Percentiles rank a stretch among this genome's conserved stretches.
Conservation (phyloP, 768 basidiomycete species). For the Lactarius trivialis region DNA sequence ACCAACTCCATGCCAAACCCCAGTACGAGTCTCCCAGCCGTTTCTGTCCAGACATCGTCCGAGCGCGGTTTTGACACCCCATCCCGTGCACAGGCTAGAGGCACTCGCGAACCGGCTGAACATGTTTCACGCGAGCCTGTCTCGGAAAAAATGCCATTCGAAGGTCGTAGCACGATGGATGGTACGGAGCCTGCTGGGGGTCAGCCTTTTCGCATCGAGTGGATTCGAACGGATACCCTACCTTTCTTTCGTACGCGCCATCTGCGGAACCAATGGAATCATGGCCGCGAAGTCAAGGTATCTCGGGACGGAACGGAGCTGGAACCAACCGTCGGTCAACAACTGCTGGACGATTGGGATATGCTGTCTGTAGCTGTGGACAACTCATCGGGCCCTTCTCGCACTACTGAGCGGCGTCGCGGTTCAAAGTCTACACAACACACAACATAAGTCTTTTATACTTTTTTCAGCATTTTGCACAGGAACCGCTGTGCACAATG, state of each 20-base stretch:
- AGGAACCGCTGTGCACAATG: not conserved
- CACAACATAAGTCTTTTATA: not conserved
- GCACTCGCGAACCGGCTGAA: not conserved
- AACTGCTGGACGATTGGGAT: constrained; percentile 65
- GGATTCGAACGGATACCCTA: constrained; percentile 65
- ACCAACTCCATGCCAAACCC: constrained; percentile 26
- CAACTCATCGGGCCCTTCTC: constrained; percentile 16
- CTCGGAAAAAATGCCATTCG: constrained; percentile 22
- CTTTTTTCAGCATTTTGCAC: constrained; percentile 7
- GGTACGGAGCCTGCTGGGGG: constrained; percentile 48
- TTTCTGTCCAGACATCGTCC: constrained; percentile 11
- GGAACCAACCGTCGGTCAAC: constrained; percentile 68
- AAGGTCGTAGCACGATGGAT: constrained; percentile 26
- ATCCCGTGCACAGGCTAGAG: constrained; percentile 27
- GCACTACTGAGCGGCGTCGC: not conserved
- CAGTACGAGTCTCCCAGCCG: constrained; percentile 27
- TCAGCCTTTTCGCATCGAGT: constrained; percentile 73
- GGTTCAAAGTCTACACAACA: constrained; percentile 10
- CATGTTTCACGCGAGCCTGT: constrained; percentile 5
- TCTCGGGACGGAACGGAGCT: constrained; percentile 90
- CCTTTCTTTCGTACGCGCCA: constrained; percentile 74
- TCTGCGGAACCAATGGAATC: constrained; percentile 90
- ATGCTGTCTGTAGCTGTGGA: constrained; percentile 26
- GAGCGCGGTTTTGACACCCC: constrained; percentile 39
- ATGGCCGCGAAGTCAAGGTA: constrained; percentile 72